Percentiles rank a stretch among this genome's conserved stretches.
phyloP scores from a whole-genome alignment of 2,329 filamentous ascomycete genomes.

The Thielaviopsis euricoi region DNA sequence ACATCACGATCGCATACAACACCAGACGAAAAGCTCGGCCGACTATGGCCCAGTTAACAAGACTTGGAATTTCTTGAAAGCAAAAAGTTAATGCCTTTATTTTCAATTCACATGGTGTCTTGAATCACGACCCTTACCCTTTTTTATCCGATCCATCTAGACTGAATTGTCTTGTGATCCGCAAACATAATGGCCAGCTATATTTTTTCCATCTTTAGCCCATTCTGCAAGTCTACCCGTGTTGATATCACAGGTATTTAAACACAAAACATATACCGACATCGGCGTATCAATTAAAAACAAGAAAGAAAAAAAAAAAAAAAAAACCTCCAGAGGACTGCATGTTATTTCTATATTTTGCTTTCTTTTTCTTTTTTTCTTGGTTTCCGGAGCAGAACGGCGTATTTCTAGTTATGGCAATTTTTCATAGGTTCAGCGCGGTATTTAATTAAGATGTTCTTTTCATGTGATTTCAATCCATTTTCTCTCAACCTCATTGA shows the following conservation, averaged over 20 bases:
- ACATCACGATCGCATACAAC: neutral
- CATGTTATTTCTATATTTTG: neutral
- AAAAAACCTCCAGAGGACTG: neutral
- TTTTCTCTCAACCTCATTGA: neutral
- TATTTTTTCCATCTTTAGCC: neutral
- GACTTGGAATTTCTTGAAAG: neutral
- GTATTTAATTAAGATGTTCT: neutral
- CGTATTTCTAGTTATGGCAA: neutral
- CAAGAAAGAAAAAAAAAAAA: too few relatives aligned
- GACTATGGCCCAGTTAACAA: neutral
- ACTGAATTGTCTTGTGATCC: neutral
- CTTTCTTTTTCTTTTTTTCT: neutral
- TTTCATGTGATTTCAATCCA: neutral
- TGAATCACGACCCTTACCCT: neutral
- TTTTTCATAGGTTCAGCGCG: neutral
- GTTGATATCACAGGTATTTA: neutral
- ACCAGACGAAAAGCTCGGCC: neutral
- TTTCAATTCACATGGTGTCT: neutral
- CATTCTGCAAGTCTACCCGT: neutral
- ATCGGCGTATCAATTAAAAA: neutral
- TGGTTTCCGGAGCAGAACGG: neutral
- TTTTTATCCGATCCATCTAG: neutral
- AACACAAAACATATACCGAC: neutral
- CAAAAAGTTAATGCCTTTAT: neutral
- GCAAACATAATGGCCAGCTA: neutral